Evolutionary conservation across 2,329 filamentous ascomycete genomes (phyloP).

Genomic region (Epicoccum sorghinum): DNA sequence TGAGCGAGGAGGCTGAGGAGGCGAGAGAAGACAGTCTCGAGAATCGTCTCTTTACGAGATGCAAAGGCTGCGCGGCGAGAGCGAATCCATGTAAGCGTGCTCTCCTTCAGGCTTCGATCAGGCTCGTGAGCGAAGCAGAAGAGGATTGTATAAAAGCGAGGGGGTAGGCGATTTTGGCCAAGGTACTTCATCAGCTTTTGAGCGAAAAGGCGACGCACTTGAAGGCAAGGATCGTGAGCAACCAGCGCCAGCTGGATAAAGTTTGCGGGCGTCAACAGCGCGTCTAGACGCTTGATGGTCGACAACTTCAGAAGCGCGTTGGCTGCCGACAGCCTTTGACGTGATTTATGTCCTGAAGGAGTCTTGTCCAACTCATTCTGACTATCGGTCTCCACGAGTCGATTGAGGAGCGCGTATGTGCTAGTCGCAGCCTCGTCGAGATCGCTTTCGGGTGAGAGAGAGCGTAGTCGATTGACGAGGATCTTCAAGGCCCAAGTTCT

Average conservation of each 20-base stretch:
- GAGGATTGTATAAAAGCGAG: constrained; percentile 85
- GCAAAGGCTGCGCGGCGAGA: constrained; percentile 74
- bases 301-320: constrained; percentile 84
- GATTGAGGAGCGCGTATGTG: constrained; percentile 80
- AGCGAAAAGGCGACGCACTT: constrained; percentile 80
- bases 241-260: constrained; percentile 85
- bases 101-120: constrained; percentile 70
- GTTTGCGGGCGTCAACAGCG: constrained; percentile 70
- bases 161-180: constrained; percentile 70
- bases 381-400: constrained; percentile 75
- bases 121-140: constrained; percentile 95
- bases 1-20: constrained; percentile 89
- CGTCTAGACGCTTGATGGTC: constrained; percentile 75
- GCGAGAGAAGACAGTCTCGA: constrained; percentile 83
- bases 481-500: constrained; percentile 86
- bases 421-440: constrained; percentile 62
- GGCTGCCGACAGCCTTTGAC: constrained; percentile 81
- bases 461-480: constrained; percentile 83
- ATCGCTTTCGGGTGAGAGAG: constrained; percentile 53
- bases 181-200: constrained; percentile 91
- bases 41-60: constrained; percentile 60
- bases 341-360: constrained; percentile 76
- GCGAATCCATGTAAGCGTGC: constrained; percentile 85
- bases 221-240: constrained; percentile 75
- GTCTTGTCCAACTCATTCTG: constrained; percentile 77